These are phyloP conservation scores for Mucor lusitanicus DNA, from an alignment of 371 early-diverging fungal species.

Conservation along the genomic window DNA sequence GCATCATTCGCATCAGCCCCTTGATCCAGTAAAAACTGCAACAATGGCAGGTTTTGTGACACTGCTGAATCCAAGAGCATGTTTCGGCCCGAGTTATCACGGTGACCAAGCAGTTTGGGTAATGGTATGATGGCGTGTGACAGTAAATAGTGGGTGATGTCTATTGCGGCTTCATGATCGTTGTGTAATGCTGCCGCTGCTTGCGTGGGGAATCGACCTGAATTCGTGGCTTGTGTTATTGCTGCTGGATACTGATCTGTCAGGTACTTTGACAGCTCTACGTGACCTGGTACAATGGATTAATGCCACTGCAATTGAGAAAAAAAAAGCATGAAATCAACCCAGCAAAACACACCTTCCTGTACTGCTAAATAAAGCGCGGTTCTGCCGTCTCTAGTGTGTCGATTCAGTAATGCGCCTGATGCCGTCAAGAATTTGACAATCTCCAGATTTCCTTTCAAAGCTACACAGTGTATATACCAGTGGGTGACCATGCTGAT, in stretches of 20 bases:
- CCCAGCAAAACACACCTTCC: slow-evolving; percentile 35
- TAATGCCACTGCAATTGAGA: too few species aligned
- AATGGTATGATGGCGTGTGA: slow-evolving; percentile 16
- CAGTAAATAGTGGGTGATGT: slow-evolving; percentile 28
- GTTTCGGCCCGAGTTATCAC: slow-evolving; percentile 51
- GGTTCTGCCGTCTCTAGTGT: slow-evolving; percentile 52
- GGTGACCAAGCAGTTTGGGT: slow-evolving; percentile 19
- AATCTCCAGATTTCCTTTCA: slow-evolving; percentile 44
- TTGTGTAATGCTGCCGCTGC: slow-evolving; percentile 37
- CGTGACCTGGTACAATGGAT: slow-evolving; percentile 30
- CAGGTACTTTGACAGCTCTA: slow-evolving; percentile 38
- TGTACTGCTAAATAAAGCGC: slow-evolving; percentile 54
- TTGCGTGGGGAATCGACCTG: slow-evolving; percentile 50
- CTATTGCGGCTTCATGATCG: not conserved
- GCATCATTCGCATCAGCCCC: slow-evolving; percentile 39
- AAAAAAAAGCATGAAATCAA: not conserved
- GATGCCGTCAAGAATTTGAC: slow-evolving; percentile 33
- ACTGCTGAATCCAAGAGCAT: slow-evolving; percentile 47
- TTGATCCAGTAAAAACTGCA: slow-evolving; percentile 30
- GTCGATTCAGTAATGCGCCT: slow-evolving; percentile 38
- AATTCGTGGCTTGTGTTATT: slow-evolving; percentile 35
- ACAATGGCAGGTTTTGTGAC: slow-evolving; percentile 34
- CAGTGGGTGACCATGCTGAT: not conserved
- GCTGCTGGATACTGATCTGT: slow-evolving; percentile 37
- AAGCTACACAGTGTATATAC: slow-evolving; percentile 24